phyloP scores from a whole-genome alignment of 805 yeast species.

The Saturnispora zaruensis region DNA sequence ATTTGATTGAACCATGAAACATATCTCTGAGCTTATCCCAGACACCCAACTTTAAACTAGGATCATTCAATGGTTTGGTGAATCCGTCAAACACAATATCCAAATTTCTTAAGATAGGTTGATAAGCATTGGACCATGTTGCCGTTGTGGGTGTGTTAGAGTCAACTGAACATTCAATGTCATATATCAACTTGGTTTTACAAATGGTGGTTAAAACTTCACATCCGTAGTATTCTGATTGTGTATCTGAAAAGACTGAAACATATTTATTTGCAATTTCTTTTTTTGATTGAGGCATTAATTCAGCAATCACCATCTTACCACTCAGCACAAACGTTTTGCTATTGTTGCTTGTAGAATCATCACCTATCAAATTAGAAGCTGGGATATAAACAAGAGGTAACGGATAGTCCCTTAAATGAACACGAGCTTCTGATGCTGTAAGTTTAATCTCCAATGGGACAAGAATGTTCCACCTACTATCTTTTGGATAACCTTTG shows the following conservation, averaged over 20 bases:
- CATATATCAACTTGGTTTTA: slow-evolving; percentile 31
- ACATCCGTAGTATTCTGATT: slow-evolving; percentile 13
- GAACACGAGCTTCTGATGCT: slow-evolving; percentile 56
- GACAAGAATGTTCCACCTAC: slow-evolving; percentile 55
- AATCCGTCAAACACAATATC: slow-evolving; percentile 74
- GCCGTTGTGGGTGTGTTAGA: slow-evolving; percentile 54
- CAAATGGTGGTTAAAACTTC: slow-evolving; percentile 6
- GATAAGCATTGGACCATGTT: slow-evolving; percentile 79
- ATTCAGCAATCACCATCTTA: slow-evolving; percentile 62
- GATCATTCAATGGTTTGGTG: slow-evolving; percentile 85
- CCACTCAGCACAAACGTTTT: slow-evolving; percentile 34
- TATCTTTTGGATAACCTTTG: slow-evolving; percentile 71
- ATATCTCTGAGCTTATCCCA: slow-evolving; percentile 84
- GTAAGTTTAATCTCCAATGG: slow-evolving; percentile 54
- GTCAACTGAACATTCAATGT: slow-evolving; percentile 45
- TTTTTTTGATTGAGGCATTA: slow-evolving; percentile 38
- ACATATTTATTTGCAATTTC: slow-evolving; percentile 54
- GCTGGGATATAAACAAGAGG: slow-evolving; percentile 70
- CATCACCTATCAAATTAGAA: slow-evolving; percentile 5
- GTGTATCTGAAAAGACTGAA: slow-evolving; percentile 46
- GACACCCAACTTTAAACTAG: slow-evolving; percentile 75
- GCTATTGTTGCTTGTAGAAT: slow-evolving; percentile 4
- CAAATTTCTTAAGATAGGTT: slow-evolving; percentile 74
- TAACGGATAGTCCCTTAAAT: slow-evolving; percentile 77
- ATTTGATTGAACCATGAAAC: slow-evolving; percentile 56